Evolutionary conservation across 352 stramenopile genomes (phyloP).

Genomic region (Pythium grandisporangium): DNA sequence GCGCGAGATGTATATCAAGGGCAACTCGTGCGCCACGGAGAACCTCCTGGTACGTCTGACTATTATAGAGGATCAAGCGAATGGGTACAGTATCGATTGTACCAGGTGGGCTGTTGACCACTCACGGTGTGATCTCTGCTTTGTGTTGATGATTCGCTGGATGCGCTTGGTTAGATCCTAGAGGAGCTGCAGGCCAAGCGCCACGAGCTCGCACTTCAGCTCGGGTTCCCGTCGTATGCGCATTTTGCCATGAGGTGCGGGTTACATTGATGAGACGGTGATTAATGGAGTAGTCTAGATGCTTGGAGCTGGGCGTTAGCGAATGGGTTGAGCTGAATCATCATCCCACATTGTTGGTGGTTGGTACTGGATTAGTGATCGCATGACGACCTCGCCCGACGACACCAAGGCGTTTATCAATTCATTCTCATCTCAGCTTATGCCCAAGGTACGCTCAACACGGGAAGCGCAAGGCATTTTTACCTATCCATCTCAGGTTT

Average conservation of each 20-base stretch:
- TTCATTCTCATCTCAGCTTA: slow-evolving; percentile 50
- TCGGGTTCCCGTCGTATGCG: slow-evolving; percentile 89
- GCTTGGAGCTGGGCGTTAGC: no score
- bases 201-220: slow-evolving; percentile 77
- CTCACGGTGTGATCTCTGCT: not conserved
- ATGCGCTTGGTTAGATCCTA: slow-evolving; percentile 36
- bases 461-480: not conserved
- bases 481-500: not conserved
- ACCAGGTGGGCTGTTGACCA: not conserved
- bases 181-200: slow-evolving; percentile 82
- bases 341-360: no score
- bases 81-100: no score
- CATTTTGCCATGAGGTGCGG: slow-evolving; percentile 87
- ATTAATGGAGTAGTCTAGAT: not conserved
- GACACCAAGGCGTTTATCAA: slow-evolving; percentile 58
- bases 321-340: no score
- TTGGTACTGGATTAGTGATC: slow-evolving; percentile 31
- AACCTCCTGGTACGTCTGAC: slow-evolving; percentile 34
- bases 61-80: not conserved
- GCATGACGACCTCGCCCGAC: slow-evolving; percentile 79
- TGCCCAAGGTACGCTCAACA: slow-evolving; percentile 65
- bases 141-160: no score
- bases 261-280: not conserved
- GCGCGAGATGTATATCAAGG: slow-evolving; percentile 87
- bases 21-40: slow-evolving; percentile 74